Base-by-base conservation (phyloP, 192 early-diverging fungal genomes). In the Backusella luteola region DNA sequence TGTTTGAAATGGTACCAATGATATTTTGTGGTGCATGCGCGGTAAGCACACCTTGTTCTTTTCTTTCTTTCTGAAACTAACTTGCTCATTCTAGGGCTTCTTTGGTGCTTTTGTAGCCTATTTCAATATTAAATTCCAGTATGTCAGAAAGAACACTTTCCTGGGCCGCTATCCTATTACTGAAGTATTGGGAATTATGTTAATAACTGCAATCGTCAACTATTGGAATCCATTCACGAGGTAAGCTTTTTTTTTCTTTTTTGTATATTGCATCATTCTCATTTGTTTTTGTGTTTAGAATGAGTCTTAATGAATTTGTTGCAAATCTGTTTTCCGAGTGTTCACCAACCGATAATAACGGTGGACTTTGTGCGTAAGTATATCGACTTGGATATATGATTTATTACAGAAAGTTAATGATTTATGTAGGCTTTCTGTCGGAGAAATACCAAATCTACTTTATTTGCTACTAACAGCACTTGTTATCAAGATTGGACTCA, bases 291-390 rank as follows among this genome's bases (percentile, higher is more conserved):
- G 34, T 39, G 74, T 49, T 34, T 78, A 93, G 97, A 59, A 88
- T 97, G 34, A 92, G 93, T 75, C 87, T 91, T 9, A 92, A 88
- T n/a, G 94, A 97, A 74, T 88, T 99, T 71, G 88, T 97, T 4
- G 91, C 93, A 15, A 90, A 90, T 73, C 87, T 99, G 63, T 98
- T 99, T 81, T 90, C 92, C 34, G 97, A 98, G 75, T 99, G 97
- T 69, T 87, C 87, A 11, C 77, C 88, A 17, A 73, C 32, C 7
- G 79, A 83, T 77, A 84, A 88, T 66, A 86, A 86, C 56, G 84
- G 84, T 35, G 85, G 84, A 36, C 83, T 89, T 26, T 89, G 88
- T 82, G 85, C 83, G 88, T 89, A 87, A 77, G 88, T 80, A 14
- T 1, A 6, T 17, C 9, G 9, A n/a, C 11, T 66, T 34, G 2